These are phyloP conservation scores for Angophora floribunda DNA, from an alignment of 345 rosid species.

Conservation along the genomic window DNA sequence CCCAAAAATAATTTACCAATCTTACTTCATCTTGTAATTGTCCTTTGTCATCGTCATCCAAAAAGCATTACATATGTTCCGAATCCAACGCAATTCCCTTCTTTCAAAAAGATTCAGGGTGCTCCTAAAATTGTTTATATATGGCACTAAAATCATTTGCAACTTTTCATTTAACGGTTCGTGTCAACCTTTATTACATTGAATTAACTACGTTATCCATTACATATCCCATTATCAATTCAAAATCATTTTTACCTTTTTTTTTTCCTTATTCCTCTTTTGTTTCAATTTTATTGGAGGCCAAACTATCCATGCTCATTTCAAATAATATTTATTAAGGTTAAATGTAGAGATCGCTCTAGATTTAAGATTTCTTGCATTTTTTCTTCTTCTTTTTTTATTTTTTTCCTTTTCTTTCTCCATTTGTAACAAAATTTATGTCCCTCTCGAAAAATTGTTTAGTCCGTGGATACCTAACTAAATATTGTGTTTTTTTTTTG, in stretches of 20 bases:
- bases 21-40: not conserved
- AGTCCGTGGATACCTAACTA: not conserved
- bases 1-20: not conserved
- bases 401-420: not conserved
- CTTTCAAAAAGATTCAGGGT: not conserved
- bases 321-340: not conserved
- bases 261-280: no score
- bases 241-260: no score
- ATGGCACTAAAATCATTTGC: not conserved
- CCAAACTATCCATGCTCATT: not conserved
- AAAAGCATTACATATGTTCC: not conserved
- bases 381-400: fast-evolving
- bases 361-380: not conserved
- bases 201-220: no score
- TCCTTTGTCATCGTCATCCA: not conserved
- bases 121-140: not conserved
- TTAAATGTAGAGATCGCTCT: not conserved
- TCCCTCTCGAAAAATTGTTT: not conserved
- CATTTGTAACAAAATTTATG: not conserved
- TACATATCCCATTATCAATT: no score
- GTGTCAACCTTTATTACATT: fast-evolving
- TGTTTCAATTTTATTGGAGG: not conserved
- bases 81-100: not conserved
- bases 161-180: not conserved
- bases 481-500: not conserved